A percentile compares a stretch with the other conserved stretches of the same genome.
phyloP scores from a whole-genome alignment of 2,329 filamentous ascomycete genomes.

The Venturia nashicola region DNA sequence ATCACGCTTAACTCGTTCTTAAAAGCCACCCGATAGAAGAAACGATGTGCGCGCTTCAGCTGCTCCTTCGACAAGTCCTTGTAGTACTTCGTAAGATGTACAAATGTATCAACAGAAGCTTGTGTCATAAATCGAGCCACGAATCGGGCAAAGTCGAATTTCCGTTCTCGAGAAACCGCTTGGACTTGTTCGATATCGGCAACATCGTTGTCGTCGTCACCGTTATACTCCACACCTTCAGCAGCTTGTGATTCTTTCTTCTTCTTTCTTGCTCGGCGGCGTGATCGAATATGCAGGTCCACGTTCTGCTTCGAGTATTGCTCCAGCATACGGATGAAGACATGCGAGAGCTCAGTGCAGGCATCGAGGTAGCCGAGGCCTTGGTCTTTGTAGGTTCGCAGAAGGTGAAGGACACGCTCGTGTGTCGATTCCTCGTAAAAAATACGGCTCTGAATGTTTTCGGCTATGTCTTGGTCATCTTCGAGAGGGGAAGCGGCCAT shows the following conservation, averaged over 20 bases:
- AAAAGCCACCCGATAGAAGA: conserved; percentile 87
- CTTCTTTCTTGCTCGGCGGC: conserved; percentile 59
- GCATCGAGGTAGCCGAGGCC: conserved; percentile 89
- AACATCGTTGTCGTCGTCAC: conserved; percentile 44
- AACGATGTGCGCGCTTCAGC: conserved; percentile 83
- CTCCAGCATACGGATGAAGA: conserved; percentile 85
- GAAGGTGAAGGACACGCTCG: conserved; percentile 68
- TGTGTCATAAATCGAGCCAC: conserved; percentile 71
- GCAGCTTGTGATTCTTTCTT: conserved; percentile 40
- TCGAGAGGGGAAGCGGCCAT: conserved; percentile 77
- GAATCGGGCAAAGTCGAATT: conserved; percentile 87
- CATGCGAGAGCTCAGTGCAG: conserved; percentile 78
- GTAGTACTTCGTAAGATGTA: conserved; percentile 69
- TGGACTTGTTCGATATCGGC: conserved; percentile 50
- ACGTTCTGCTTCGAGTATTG: conserved; percentile 89
- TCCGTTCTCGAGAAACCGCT: conserved; percentile 64
- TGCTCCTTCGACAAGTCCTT: conserved; percentile 67
- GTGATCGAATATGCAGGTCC: conserved; percentile 83
- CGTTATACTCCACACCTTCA: conserved; percentile 30
- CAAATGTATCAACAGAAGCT: conserved; percentile 77
- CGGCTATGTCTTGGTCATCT: conserved; percentile 94
- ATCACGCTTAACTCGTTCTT: conserved; percentile 86
- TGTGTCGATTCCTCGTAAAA: conserved; percentile 97
- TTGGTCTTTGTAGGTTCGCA: conserved; percentile 83
- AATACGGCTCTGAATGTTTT: conserved; percentile 93